Evolutionary conservation across 2,329 filamentous ascomycete genomes (phyloP).

Genomic region (Apiospora phragmitis): DNA sequence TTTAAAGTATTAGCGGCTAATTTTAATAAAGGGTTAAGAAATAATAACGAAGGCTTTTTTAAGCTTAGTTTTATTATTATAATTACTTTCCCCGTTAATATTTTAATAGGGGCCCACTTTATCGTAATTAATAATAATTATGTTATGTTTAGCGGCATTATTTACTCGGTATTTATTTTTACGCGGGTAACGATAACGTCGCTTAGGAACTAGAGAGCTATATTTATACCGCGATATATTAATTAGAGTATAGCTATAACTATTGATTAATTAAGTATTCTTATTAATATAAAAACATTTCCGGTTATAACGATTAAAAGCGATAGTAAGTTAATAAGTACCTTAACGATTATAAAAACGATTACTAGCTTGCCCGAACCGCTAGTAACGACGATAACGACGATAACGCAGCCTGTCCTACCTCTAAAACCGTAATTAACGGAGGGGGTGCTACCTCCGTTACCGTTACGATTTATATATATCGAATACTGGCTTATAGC

Average conservation of each 20-base stretch:
- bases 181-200: conserved; percentile 24
- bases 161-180: too few relatives aligned
- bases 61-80: too few relatives aligned
- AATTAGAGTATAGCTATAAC: background rate
- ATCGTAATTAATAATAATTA: too few relatives aligned
- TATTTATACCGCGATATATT: background rate
- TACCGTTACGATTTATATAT: background rate
- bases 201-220: background rate
- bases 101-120: too few relatives aligned
- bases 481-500: background rate
- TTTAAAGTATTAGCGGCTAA: background rate
- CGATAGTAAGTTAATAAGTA: background rate
- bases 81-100: too few relatives aligned
- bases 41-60: background rate
- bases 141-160: too few relatives aligned
- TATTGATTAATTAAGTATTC: background rate
- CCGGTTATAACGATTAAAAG: background rate
- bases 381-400: background rate
- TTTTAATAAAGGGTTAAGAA: background rate
- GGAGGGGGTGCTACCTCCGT: background rate
- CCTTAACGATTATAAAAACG: background rate
- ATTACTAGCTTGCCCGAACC: background rate
- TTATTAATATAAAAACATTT: background rate
- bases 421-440: background rate
- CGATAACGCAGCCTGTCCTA: background rate